phyloP scores from a whole-genome alignment of 257 asterid genomes.

The Rehmannia glutinosa region DNA sequence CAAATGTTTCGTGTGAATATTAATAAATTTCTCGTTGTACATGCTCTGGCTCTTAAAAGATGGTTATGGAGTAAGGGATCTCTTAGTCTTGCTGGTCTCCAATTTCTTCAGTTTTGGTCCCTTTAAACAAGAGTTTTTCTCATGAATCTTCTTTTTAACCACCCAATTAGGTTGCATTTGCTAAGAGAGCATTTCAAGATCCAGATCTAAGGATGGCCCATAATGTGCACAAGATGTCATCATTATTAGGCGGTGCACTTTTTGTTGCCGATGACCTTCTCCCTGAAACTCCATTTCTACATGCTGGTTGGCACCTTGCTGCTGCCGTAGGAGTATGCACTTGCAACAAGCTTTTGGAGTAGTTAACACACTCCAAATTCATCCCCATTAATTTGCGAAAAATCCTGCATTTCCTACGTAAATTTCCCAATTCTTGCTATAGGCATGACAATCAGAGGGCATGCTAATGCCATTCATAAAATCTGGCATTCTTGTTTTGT shows the following conservation, averaged over 20 bases:
- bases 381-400: conserved; percentile 51
- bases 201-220: conserved; percentile 70
- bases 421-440: background rate
- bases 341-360: conserved; percentile 75
- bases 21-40: too few relatives aligned
- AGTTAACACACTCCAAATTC: conserved; percentile 9
- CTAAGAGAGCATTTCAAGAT: conserved; percentile 74
- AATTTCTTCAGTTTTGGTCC: too few relatives aligned
- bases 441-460: background rate
- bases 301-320: conserved; percentile 95
- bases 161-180: conserved; percentile 71
- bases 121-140: background rate
- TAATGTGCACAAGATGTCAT: conserved; percentile 76
- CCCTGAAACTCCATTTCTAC: conserved; percentile 73
- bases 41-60: too few relatives aligned
- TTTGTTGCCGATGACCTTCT: conserved; percentile 73
- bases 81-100: too few relatives aligned
- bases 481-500: too few relatives aligned
- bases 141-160: background rate
- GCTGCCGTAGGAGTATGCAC: conserved; percentile 86
- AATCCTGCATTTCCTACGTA: conserved; percentile 13
- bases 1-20: too few relatives aligned
- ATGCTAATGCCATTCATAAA: too few relatives aligned
- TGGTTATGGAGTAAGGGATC: too few relatives aligned
- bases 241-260: conserved; percentile 69